Percentiles rank a stretch among this genome's conserved stretches.
Conservation (phyloP, 2,329 filamentous ascomycete species). For the Zasmidium cellare region DNA sequence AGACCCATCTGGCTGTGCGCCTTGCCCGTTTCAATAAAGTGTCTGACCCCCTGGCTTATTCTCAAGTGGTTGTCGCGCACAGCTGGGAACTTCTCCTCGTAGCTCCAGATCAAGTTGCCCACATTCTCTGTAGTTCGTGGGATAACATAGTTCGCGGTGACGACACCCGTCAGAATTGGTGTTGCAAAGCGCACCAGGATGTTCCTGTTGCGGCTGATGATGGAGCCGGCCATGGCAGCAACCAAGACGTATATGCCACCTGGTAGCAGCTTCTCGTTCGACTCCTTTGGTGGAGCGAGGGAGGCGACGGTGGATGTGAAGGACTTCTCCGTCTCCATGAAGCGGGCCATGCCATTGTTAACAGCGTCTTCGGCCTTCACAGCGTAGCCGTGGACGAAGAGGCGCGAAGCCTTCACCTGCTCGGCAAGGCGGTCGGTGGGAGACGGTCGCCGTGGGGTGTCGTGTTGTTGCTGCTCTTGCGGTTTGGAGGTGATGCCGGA, state of each 20-base stretch:
- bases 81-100: constrained; percentile 84
- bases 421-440: constrained; percentile 86
- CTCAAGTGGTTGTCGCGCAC: constrained; percentile 78
- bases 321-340: constrained; percentile 81
- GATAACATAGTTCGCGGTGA: constrained; percentile 79
- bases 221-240: constrained; percentile 90
- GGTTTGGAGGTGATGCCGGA: constrained; percentile 36
- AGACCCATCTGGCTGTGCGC: constrained; percentile 71
- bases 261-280: constrained; percentile 84
- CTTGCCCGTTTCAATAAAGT: constrained; percentile 71
- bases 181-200: constrained; percentile 75
- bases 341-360: constrained; percentile 77
- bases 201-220: constrained; percentile 84
- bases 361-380: constrained; percentile 75
- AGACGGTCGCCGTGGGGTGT: constrained; percentile 55
- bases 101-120: constrained; percentile 82
- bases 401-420: constrained; percentile 76
- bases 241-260: constrained; percentile 91
- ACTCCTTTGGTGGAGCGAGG: constrained; percentile 80
- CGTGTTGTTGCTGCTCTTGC: constrained; percentile 32
- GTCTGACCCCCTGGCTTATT: constrained; percentile 66
- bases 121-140: constrained; percentile 91
- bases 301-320: constrained; percentile 88
- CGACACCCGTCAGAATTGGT: constrained; percentile 77
- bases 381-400: constrained; percentile 77